Base-by-base conservation (phyloP, 148 eudicot genomes). In the Selenicereus undatus region DNA sequence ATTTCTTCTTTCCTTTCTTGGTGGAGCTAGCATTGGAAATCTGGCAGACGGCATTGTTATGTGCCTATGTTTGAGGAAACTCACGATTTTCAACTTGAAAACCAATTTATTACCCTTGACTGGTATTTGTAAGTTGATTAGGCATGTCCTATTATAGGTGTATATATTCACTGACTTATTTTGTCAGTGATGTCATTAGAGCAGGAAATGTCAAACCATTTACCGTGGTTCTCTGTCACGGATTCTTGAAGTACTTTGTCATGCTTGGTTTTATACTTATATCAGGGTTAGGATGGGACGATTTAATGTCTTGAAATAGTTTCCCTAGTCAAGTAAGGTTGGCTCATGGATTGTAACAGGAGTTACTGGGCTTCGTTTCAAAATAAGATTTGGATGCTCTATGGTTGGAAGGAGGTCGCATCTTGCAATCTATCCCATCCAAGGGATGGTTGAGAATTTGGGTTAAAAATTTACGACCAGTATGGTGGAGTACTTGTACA, bases 11-110 rank as follows among this genome's bases (percentile, higher is more conserved):
- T 64, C 26, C n/a, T 27, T 76, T 81, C 84, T 17, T 62, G 27
- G 72, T 76, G 77, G 74, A 82, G 82, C 82, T 76, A 77, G 82
- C 62, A 76, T 83, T 81, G 88, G 79, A 51, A 43, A 82, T 73
- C 35, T 77, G 85, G 83, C 43, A 68, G 80, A 1, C 2, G 52
- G 52, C 52, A 48, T 48, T 78, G 36, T 77, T 85, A 74, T 85
- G 88, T 62, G 80, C 32, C 73, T 70, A 74, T 86, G 75, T 83
- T 78, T 83, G 82, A 83, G 68, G 52, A 81, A 80, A 82, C 76
- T 74, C 75, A 35, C 76, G 80, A 79, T 82, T 85, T 82, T 85
- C 87, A 54, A 85, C 83, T 81, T 56, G 87, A 81, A 81, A 85
- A 81, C 81, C 87, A 45, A 81, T 81, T 84, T 78, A 78, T 81